Evolutionary conservation across 495 filamentous ascomycete genomes (phyloP).

Genomic region (Penicillium turbatum): DNA sequence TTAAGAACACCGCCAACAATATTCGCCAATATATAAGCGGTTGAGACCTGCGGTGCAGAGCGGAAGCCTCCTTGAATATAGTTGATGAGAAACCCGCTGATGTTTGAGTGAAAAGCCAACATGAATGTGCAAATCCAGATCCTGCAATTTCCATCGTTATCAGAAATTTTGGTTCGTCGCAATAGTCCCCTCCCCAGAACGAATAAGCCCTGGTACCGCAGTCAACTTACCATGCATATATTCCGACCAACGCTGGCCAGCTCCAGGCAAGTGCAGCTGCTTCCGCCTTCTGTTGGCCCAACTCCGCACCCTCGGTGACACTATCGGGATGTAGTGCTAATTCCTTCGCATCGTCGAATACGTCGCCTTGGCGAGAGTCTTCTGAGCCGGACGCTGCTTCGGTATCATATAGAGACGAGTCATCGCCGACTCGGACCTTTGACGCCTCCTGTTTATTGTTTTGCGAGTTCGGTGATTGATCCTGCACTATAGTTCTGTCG

Average conservation of each 20-base stretch:
- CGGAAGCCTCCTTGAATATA: slow-evolving; percentile 36
- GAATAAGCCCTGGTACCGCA: not conserved
- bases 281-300: slow-evolving; percentile 42
- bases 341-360: slow-evolving; percentile 26
- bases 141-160: slow-evolving; percentile 13
- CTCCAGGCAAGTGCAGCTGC: slow-evolving; percentile 43
- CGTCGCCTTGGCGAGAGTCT: not conserved
- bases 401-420: not conserved
- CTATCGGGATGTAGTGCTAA: slow-evolving; percentile 16
- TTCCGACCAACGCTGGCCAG: slow-evolving; percentile 25
- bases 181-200: not conserved
- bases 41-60: slow-evolving; percentile 35
- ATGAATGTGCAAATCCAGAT: slow-evolving; percentile 46
- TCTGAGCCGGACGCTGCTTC: not conserved
- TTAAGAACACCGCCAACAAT: slow-evolving; percentile 65
- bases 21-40: slow-evolving; percentile 34
- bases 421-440: not conserved
- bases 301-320: slow-evolving; percentile 25
- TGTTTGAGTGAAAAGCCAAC: slow-evolving; percentile 36
- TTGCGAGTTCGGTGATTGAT: not conserved
- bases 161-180: slow-evolving; percentile 13
- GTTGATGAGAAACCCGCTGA: slow-evolving; percentile 33
- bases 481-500: not conserved
- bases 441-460: not conserved
- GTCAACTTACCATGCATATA: slow-evolving; percentile 37